Evolutionary conservation across 1,284 basidiomycete species (phyloP).

Genomic region (Pseudozyma sp.): DNA sequence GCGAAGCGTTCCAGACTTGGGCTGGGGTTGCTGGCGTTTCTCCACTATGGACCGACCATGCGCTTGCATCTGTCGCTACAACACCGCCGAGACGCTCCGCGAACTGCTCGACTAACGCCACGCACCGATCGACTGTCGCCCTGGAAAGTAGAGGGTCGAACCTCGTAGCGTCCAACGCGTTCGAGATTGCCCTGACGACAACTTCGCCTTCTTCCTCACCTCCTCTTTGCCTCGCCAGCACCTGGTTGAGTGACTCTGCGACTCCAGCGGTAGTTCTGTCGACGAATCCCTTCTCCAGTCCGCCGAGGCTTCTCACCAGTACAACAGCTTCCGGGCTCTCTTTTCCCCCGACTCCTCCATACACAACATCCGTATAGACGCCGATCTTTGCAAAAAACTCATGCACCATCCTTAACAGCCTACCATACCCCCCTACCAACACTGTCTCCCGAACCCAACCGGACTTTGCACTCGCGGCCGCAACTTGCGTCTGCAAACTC

Average conservation of each 20-base stretch:
- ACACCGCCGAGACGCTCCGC: background rate
- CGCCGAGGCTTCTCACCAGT: constrained; percentile 81
- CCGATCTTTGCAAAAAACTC: constrained; percentile 95
- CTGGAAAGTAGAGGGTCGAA: constrained; percentile 89
- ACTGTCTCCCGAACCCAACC: constrained; percentile 84
- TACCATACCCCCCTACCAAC: constrained; percentile 77
- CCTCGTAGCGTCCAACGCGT: constrained; percentile 90
- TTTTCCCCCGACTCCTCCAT: constrained; percentile 83
- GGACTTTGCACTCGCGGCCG: constrained; percentile 79
- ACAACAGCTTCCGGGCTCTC: constrained; percentile 91
- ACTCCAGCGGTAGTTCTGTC: constrained; percentile 79
- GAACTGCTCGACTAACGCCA: constrained; percentile 71
- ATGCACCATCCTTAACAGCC: constrained; percentile 87
- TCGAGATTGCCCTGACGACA: constrained; percentile 73
- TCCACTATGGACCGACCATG: background rate
- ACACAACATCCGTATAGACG: constrained; percentile 80
- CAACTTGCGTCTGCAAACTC: constrained; percentile 75
- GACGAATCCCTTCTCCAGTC: constrained; percentile 85
- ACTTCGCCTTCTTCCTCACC: constrained; percentile 15
- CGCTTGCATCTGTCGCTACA: constrained; percentile 10
- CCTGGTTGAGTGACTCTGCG: constrained; percentile 80
- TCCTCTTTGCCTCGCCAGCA: constrained; percentile 1
- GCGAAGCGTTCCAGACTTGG: constrained; percentile 27
- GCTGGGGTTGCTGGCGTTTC: constrained; percentile 1
- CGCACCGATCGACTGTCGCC: constrained; percentile 78